phyloP scores from a whole-genome alignment of 805 yeast genomes.

The Zygotorulaspora chibaensis region DNA sequence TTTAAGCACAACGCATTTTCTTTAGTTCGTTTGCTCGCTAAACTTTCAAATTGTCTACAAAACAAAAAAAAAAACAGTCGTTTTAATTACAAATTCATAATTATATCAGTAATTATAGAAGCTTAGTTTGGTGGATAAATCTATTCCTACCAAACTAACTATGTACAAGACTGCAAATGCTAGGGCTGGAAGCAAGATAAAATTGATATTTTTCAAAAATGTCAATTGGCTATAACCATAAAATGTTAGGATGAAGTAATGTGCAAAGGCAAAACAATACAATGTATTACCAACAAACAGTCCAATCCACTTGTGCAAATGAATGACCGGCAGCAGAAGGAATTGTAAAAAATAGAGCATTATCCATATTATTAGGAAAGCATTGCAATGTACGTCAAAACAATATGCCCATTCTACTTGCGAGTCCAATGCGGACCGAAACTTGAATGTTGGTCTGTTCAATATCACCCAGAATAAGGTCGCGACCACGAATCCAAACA shows the following conservation, averaged over 20 bases:
- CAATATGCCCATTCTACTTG: conserved; percentile 84
- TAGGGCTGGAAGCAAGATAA: conserved; percentile 61
- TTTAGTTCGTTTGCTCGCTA: too few species aligned
- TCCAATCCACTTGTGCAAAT: conserved; percentile 61
- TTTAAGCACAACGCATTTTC: not conserved
- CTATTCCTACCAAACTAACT: conserved; percentile 60
- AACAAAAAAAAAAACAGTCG: not conserved
- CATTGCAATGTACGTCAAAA: conserved; percentile 89
- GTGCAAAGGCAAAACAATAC: conserved; percentile 67
- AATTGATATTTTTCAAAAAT: conserved; percentile 59
- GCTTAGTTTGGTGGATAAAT: conserved; percentile 54
- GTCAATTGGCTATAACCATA: conserved; percentile 83
- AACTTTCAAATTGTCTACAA: too few species aligned
- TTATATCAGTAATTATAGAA: conserved; percentile 19
- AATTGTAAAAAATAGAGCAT: conserved; percentile 70
- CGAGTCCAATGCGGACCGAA: conserved; percentile 26
- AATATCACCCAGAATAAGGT: conserved; percentile 71
- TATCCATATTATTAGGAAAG: conserved; percentile 80
- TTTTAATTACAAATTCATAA: not conserved
- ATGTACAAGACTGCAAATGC: conserved; percentile 54
- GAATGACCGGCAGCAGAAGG: conserved; percentile 65
- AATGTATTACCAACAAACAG: conserved; percentile 71
- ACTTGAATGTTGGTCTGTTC: conserved; percentile 54
- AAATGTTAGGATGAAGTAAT: conserved; percentile 76
- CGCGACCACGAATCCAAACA: conserved; percentile 64